These are phyloP conservation scores for Arabis alpina DNA, from an alignment of 345 rosid genomes.

Conservation along the genomic window DNA sequence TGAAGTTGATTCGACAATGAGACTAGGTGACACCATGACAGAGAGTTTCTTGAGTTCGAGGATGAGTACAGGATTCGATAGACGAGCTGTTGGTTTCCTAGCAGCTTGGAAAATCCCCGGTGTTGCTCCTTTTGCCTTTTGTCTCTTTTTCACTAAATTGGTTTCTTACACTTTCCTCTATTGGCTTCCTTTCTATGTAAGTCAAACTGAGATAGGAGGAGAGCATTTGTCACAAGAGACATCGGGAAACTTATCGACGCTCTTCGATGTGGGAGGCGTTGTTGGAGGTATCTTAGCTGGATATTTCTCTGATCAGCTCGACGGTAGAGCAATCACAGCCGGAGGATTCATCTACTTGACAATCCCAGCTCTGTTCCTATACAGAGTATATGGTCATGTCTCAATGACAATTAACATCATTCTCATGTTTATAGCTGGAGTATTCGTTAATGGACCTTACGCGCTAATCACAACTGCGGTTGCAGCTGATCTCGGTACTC, in stretches of 20 bases:
- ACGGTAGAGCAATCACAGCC: conserved; percentile 86
- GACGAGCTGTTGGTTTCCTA: conserved; percentile 76
- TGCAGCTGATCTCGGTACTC: conserved; percentile 91
- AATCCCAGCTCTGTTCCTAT: conserved; percentile 82
- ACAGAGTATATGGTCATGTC: conserved; percentile 72
- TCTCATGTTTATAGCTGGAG: conserved; percentile 77
- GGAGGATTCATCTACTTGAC: conserved; percentile 86
- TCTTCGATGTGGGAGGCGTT: conserved; percentile 91
- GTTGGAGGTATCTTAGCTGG: conserved; percentile 93
- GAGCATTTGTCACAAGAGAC: conserved; percentile 68
- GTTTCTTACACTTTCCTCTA: conserved; percentile 95
- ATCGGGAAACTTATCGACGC: conserved; percentile 83
- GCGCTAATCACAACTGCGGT: conserved; percentile 96
- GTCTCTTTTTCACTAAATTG: conserved; percentile 90
- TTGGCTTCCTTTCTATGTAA: conserved; percentile 93
- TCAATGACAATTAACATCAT: conserved; percentile 62
- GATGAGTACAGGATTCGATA: conserved; percentile 43
- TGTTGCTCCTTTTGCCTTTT: conserved; percentile 85
- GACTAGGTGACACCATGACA: conserved; percentile 51
- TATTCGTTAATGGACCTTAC: conserved; percentile 92
- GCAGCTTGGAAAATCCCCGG: conserved; percentile 97
- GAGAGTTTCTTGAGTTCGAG: conserved; percentile 59
- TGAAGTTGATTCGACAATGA: conserved; percentile 56
- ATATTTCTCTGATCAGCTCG: conserved; percentile 76
- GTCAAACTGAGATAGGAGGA: conserved; percentile 76